A percentile compares a stretch with the other conserved stretches of the same genome.
Evolutionary conservation across 345 rosid species (phyloP).

Genomic region (Gossypium raimondii): DNA sequence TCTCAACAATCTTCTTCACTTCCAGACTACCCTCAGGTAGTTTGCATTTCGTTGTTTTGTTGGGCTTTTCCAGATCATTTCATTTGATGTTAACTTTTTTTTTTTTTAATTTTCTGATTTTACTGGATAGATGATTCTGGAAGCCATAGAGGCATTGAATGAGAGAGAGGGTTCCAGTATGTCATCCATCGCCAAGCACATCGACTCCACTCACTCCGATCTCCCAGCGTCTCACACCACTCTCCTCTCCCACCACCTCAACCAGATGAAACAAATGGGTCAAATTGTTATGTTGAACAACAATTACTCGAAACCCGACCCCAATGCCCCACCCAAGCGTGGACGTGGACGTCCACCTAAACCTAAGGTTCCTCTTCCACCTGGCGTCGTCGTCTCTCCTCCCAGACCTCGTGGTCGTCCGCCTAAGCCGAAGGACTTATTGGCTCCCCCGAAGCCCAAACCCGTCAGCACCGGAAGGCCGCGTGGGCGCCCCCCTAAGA

Average conservation of each 20-base stretch:
- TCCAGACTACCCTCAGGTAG: slow-evolving; percentile 37
- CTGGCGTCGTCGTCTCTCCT: slow-evolving; percentile 23
- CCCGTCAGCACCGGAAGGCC: slow-evolving; percentile 38
- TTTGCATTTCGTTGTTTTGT: background rate
- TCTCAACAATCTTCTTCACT: slow-evolving; percentile 14
- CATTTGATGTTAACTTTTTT: background rate
- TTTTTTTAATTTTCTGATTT: background rate
- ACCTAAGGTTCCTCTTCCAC: slow-evolving; percentile 38
- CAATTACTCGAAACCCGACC: slow-evolving; percentile 79
- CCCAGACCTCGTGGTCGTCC: slow-evolving; percentile 84
- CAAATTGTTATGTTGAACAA: slow-evolving; percentile 57
- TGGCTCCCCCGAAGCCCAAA: slow-evolving; percentile 31
- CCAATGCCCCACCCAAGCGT: slow-evolving; percentile 65
- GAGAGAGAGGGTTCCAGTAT: slow-evolving; percentile 55
- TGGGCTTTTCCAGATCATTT: background rate
- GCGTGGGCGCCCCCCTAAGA: slow-evolving; percentile 80
- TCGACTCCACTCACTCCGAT: slow-evolving; percentile 48
- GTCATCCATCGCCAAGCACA: slow-evolving; percentile 54
- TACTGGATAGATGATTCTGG: slow-evolving; percentile 61
- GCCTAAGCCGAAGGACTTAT: slow-evolving; percentile 52
- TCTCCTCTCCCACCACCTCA: slow-evolving; percentile 56
- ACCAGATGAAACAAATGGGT: slow-evolving; percentile 60
- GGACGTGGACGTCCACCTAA: slow-evolving; percentile 98
- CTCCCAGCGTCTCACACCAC: slow-evolving; percentile 62
- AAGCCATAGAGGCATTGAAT: slow-evolving; percentile 58